Evolutionary conservation across 2,329 filamentous ascomycete genomes (phyloP), one percentile per base, ranked within the genome.

Genomic region (Dothideomycetes sp.): DNA sequence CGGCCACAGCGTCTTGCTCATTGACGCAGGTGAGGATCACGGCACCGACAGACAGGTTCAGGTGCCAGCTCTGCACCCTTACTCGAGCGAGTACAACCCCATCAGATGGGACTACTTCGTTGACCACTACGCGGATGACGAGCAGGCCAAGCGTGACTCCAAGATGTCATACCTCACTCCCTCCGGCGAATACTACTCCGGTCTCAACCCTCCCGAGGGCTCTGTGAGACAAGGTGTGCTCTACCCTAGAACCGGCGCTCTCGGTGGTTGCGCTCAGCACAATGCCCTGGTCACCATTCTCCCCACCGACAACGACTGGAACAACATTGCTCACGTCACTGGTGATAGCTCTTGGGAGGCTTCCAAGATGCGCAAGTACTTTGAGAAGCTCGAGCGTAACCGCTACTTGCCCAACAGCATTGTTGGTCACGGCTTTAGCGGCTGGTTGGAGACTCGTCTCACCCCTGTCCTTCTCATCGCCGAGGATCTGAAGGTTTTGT

Each of bases 51-150:
- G 62, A 45, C 68, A 73, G 51, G 69, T 74, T 47, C 66, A 70
- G 8, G 66, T 77, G 4, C 74, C 76, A 5, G 68, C 72, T 2
- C 67, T 73, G 50, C 67, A 69, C 16, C 66, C 67, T 33, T 63
- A 67, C 15, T 66, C 70, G 2, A 74, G 71, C 9, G 72, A 79
- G 50, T 71, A 78, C 45, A 63, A 64, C 17, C 64, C 67, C 13
- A 65, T 77, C 49, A 61, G 66, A 32, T 82, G 77, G 77, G 71
- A 78, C 55, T 80, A 74, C 58, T 81, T 72, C 47, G 73, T 78
- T n/a, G 67, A 68, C 32, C 76, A 80, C 55, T 80, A 78, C 51
- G 62, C 65, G 7, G 67, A 79, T 45, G 59, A 73, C 31, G 55
- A 58, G 16, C 64, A 70, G 25, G 71, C 76, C 47, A 63, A 68